Base-by-base conservation (phyloP, 2,329 filamentous ascomycete species). In the Aspergillus terreus region DNA sequence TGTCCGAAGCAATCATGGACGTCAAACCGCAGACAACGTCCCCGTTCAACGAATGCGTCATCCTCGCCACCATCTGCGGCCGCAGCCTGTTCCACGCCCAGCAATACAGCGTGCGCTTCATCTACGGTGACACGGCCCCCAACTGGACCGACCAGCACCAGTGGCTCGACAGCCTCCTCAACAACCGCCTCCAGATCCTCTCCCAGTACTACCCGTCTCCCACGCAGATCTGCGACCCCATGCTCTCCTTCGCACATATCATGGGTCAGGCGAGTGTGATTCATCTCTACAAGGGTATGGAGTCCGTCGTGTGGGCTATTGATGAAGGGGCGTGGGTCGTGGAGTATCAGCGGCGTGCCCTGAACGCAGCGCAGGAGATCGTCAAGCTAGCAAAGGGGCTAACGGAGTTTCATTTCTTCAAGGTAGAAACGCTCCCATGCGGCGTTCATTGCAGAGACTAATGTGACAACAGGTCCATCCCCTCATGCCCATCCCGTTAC, bases 1-100 rank as follows among this genome's bases (percentile, higher is more conserved):
- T 52, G 6, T 44, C 50, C 14, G 41, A 47, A 10, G 17, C 23
- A 6, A 47, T 52, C 6, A 14, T 32, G 14, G 30, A 21, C n/a
- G 27, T 30, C 27, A 30, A 30, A 3, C 27, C 27, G 27, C 19
- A 14, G 2, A 30, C 17, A 1, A 30, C 6, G 9, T 50, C 58
- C 1, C 53, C 58, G 3, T 65, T 64, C 36, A 59, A 48, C 30
- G 64, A 65, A 52, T 61, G 58, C 49, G 53, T 66, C 40, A 57
- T 67, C 27, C 47, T 66, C 11, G 62, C 35, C 21, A 55, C 27
- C 44, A 49, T 47, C 41, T 63, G 19, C n/a, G 51, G 51, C 2
- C 51, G 47, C 5, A 23, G 25, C n/a, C 47, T 53, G 2, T 46
- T 23, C 7, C 51, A 53, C 21, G 21, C 36, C n/a, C 25, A 53